Conservation (phyloP, 495 filamentous ascomycete species). For the Entonaema liquescens region DNA sequence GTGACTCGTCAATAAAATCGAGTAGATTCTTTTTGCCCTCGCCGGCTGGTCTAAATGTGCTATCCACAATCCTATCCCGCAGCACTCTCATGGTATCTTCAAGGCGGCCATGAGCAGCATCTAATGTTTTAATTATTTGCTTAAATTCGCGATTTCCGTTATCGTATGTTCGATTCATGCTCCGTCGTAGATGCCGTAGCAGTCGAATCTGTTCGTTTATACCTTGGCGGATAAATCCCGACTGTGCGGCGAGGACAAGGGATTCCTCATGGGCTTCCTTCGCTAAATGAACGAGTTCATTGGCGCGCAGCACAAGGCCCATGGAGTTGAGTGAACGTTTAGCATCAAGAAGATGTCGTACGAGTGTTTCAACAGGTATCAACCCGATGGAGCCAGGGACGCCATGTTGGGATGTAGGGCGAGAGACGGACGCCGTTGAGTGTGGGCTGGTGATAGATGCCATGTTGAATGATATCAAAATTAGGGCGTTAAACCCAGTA, state of each 20-base stretch:
- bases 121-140: constrained; percentile 72
- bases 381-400: constrained; percentile 28
- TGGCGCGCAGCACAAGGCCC: constrained; percentile 82
- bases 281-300: constrained; percentile 82
- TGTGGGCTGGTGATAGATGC: constrained; percentile 33
- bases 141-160: constrained; percentile 59
- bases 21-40: constrained; percentile 76
- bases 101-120: constrained; percentile 76
- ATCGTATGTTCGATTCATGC: constrained; percentile 63
- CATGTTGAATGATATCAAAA: constrained; percentile 33
- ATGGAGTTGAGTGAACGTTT: constrained; percentile 93
- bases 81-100: constrained; percentile 75
- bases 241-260: constrained; percentile 78
- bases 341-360: constrained; percentile 82
- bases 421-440: constrained; percentile 40
- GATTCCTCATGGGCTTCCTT: constrained; percentile 81
- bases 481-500: background rate
- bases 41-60: constrained; percentile 72
- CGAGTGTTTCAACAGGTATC: constrained; percentile 73
- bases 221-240: constrained; percentile 75
- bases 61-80: constrained; percentile 75
- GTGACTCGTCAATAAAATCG: constrained; percentile 89
- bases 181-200: constrained; percentile 70
- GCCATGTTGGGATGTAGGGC: constrained; percentile 35
- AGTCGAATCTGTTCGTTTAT: constrained; percentile 77